Base-by-base conservation (phyloP, 306 rosid genomes). In the Inga laurina region DNA sequence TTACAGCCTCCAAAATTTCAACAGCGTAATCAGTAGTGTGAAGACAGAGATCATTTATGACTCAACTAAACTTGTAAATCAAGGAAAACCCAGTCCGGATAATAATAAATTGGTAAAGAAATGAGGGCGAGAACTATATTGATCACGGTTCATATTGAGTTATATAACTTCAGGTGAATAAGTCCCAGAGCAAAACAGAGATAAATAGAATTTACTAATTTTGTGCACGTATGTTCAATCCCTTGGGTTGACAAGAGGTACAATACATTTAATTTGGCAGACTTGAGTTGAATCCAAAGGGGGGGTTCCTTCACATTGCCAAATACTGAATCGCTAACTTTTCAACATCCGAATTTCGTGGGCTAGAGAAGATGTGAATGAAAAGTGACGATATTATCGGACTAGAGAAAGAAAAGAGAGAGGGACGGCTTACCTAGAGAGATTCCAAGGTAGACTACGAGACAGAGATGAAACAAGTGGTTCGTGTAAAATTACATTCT, bases 11-110 rank as follows among this genome's bases (percentile, higher is more conserved):
- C 57, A 78, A 77, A 70, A 70, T 83, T 77, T 83, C 79, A 83
- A 83, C 82, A 15, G 74, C 82, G 56, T 59, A 70, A 77, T 83
- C 56, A 57, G 57, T 76, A 52, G 64, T 76, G 54, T 68, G 78
- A 69, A 16, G 81, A 68, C 81, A 52, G 24, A 30, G 1, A 54
- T 43, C 65, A 49, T 32, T 79, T 6, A 68, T 51, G 44, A 79
- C 59, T 72, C 3, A 72, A 59, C 27, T 18, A 44, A 81, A 45
- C 22, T 24, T 4, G 41, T 2, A 7, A 27, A 56, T 16, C 72
- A 46, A n/a, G 22, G 4, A 48, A 18, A 35, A 35, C n/a, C 66
- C 19, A 72, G 9, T 45, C 34, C 43, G 52, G 19, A 46, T 45
- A 16, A 51, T 54, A 41, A 57, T 30, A 3, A 59, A 24, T 44